Conservation (phyloP, 1,284 basidiomycete genomes). For the Blastosporella zonata region DNA sequence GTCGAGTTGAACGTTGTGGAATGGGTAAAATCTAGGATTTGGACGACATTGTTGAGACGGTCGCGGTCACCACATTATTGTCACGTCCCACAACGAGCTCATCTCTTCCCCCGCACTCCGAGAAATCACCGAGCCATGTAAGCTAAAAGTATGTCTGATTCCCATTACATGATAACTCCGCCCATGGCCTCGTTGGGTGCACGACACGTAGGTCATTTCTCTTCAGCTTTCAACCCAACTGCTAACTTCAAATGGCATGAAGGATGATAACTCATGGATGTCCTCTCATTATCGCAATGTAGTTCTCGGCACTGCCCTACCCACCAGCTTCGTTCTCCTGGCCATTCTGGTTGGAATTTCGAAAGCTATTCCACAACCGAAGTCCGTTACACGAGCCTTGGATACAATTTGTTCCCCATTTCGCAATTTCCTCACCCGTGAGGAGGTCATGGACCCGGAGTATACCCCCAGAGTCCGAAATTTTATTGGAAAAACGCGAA, state of each 20-base stretch:
- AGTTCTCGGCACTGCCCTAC: constrained; percentile 30
- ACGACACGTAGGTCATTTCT: neutral
- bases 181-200: neutral
- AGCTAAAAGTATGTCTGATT: neutral
- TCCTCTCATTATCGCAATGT: constrained; percentile 8
- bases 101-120: neutral
- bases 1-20: no score
- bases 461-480: constrained; percentile 21
- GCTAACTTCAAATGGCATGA: neutral
- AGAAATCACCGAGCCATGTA: neutral
- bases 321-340: constrained; percentile 32
- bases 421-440: constrained; percentile 47
- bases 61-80: no score
- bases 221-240: neutral
- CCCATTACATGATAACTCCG: neutral
- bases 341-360: constrained; percentile 31
- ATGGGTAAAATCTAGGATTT: no score
- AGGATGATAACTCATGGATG: constrained; percentile 14
- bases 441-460: constrained; percentile 45
- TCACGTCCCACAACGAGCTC: no score
- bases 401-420: constrained; percentile 42
- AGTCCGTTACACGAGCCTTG: constrained; percentile 26
- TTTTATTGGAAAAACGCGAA: constrained; percentile 30
- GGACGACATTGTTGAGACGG: no score
- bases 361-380: constrained; percentile 27